A percentile compares a stretch with the other conserved stretches of the same genome.
Evolutionary conservation across 768 basidiomycete genomes (phyloP).

Genomic region (Boletus rufocinnamomeus): DNA sequence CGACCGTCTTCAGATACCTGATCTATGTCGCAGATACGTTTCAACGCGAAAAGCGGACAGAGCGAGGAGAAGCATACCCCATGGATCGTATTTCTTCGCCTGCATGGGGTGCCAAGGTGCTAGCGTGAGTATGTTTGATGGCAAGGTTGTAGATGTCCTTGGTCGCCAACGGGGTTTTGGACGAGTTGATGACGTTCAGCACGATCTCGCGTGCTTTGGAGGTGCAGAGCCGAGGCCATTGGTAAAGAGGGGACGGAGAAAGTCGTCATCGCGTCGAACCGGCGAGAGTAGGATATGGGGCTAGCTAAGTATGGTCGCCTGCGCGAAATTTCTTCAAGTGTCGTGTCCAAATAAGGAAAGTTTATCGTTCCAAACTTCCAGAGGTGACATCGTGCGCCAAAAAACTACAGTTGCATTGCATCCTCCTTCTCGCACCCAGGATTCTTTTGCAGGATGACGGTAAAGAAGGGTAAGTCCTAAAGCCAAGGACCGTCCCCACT

Average conservation of each 20-base stretch:
- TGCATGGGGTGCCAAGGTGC: constrained; percentile 39
- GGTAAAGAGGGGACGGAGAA: constrained; percentile 24
- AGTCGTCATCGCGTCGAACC: constrained; percentile 7
- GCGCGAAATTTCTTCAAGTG: background rate
- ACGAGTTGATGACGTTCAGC: constrained; percentile 22
- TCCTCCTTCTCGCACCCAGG: constrained; percentile 88
- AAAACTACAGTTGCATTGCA: constrained; percentile 70
- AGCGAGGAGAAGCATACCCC: constrained; percentile 36
- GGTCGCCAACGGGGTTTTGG: constrained; percentile 27
- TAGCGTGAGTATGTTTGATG: constrained; percentile 12
- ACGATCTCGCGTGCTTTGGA: constrained; percentile 25
- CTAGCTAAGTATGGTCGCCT: too few relatives aligned
- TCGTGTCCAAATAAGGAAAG: constrained; percentile 4
- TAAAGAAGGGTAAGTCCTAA: constrained; percentile 89
- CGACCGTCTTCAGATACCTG: constrained; percentile 57
- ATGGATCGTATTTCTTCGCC: constrained; percentile 58
- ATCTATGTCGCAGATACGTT: background rate
- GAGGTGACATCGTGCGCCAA: constrained; percentile 3
- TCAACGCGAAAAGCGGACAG: background rate
- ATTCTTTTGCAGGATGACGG: constrained; percentile 87
- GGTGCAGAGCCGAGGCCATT: constrained; percentile 27
- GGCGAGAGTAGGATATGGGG: too few relatives aligned
- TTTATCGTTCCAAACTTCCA: too few relatives aligned
- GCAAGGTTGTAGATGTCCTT: constrained; percentile 31
- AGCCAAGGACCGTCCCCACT: constrained; percentile 91